Conservation (phyloP, 164 flowering plant species). For the Vitis cinerea region DNA sequence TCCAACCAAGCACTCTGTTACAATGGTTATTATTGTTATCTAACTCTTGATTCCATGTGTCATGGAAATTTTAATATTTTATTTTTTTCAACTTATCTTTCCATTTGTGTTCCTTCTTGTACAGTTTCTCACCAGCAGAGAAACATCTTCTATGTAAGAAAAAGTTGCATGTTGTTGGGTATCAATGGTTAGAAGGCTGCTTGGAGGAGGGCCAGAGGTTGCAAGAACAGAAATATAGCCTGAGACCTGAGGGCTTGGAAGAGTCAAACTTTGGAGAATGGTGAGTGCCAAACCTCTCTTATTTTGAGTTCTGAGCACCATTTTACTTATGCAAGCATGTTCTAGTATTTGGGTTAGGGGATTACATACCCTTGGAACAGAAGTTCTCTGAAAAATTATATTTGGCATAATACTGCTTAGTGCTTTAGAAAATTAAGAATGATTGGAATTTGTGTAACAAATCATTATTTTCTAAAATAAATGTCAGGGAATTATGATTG, state of each 20-base stretch:
- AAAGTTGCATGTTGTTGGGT: conserved; percentile 60
- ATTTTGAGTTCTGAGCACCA: not conserved
- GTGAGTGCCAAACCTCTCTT: conserved; percentile 23
- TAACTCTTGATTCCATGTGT: not conserved
- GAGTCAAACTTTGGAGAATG: conserved; percentile 25
- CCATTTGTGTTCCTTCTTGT: not conserved
- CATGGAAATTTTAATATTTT: not conserved
- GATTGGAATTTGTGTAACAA: too few species aligned
- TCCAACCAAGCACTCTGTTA: too few species aligned
- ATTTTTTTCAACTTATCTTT: not conserved
- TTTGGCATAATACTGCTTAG: not conserved
- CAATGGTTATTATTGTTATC: too few species aligned
- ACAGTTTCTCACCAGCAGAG: conserved; percentile 57
- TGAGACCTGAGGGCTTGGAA: conserved; percentile 43
- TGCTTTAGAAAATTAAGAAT: not conserved
- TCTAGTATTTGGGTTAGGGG: not conserved
- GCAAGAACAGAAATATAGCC: conserved; percentile 55
- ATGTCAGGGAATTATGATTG: not conserved
- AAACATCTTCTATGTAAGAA: conserved; percentile 33
- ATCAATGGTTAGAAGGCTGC: conserved; percentile 83
- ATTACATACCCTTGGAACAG: not conserved
- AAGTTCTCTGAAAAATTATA: not conserved
- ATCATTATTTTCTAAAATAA: too few species aligned
- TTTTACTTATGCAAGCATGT: not conserved
- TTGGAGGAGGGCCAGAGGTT: conserved; percentile 44